Conservation (phyloP, 257 asterid genomes). For the Plantago ovata region DNA sequence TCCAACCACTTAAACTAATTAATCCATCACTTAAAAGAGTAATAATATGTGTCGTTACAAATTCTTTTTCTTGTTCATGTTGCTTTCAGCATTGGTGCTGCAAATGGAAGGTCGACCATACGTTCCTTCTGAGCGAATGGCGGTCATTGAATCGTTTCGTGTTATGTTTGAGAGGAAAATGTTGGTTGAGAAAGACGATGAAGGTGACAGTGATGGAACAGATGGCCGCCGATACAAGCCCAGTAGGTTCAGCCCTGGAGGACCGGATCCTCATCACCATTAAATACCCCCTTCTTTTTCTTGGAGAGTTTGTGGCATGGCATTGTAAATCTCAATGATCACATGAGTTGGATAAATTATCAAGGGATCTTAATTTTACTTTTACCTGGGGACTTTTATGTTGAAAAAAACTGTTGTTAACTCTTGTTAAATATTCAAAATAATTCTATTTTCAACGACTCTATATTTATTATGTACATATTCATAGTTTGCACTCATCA, state of each 20-base stretch:
- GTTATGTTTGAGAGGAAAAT: conserved; percentile 25
- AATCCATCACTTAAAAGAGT: neutral
- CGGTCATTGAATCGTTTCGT: conserved; percentile 23
- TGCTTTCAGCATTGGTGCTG: conserved; percentile 21
- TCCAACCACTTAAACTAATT: neutral
- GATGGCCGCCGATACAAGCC: conserved; percentile 24
- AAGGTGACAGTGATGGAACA: neutral
- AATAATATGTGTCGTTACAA: conserved; percentile 27
- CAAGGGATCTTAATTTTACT: too few relatives aligned
- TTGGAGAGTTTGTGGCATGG: neutral
- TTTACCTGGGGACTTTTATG: too few relatives aligned
- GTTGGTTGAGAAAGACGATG: conserved; percentile 10
- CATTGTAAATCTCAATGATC: too few relatives aligned
- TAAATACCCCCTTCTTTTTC: neutral
- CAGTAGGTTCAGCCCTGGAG: conserved; percentile 40
- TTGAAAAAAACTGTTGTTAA: too few relatives aligned
- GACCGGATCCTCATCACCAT: conserved; percentile 57
- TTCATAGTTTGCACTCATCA: too few relatives aligned
- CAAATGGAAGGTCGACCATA: conserved; percentile 21
- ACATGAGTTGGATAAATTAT: too few relatives aligned
- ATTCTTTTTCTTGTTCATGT: conserved; percentile 23
- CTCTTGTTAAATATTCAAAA: too few relatives aligned
- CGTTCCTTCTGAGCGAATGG: neutral
- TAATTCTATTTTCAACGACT: too few relatives aligned
- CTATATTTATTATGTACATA: too few relatives aligned